Conservation (phyloP, 1,284 basidiomycete genomes). For the Boletus semigastroideus region DNA sequence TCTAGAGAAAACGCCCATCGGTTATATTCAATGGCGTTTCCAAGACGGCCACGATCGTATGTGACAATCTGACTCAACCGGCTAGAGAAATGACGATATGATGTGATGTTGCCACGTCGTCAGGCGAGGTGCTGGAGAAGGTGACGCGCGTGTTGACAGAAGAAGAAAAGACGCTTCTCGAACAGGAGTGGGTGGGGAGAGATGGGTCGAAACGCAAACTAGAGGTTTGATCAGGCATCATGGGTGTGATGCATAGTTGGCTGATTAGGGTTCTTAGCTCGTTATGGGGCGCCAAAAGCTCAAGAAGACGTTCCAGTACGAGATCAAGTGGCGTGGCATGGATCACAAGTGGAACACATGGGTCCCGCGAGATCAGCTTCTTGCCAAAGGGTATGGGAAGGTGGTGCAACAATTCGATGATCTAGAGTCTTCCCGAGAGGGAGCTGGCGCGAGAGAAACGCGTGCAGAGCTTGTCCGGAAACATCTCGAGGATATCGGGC, state of each 20-base stretch:
- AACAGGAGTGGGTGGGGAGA: slow-evolving; percentile 88
- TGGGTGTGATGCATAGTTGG: slow-evolving; percentile 3
- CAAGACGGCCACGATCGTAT: slow-evolving; percentile 97
- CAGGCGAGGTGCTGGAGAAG: slow-evolving; percentile 90
- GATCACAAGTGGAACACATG: slow-evolving; percentile 94
- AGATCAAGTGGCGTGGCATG: slow-evolving; percentile 95
- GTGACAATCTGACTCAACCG: slow-evolving; percentile 31
- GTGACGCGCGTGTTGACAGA: slow-evolving; percentile 87
- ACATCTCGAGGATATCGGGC: slow-evolving; percentile 91
- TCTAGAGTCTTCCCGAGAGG: slow-evolving; percentile 92
- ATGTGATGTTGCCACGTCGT: slow-evolving; percentile 14
- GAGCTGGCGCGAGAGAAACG: slow-evolving; percentile 87
- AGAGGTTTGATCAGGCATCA: slow-evolving; percentile 55
- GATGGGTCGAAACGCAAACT: slow-evolving; percentile 92
- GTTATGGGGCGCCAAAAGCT: slow-evolving; percentile 97
- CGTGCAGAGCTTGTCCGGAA: slow-evolving; percentile 79
- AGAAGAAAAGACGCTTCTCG: slow-evolving; percentile 82
- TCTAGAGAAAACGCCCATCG: slow-evolving; percentile 92
- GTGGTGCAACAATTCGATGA: slow-evolving; percentile 96
- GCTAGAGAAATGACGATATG: slow-evolving; percentile 12
- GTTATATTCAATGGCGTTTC: slow-evolving; percentile 99
- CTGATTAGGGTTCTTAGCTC: slow-evolving; percentile 44
- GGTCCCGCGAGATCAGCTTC: slow-evolving; percentile 88
- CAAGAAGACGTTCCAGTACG: slow-evolving; percentile 95
- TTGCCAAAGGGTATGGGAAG: slow-evolving; percentile 88